Evolutionary conservation across 139 green algal species (phyloP).

Genomic region (Micractinium sp.): DNA sequence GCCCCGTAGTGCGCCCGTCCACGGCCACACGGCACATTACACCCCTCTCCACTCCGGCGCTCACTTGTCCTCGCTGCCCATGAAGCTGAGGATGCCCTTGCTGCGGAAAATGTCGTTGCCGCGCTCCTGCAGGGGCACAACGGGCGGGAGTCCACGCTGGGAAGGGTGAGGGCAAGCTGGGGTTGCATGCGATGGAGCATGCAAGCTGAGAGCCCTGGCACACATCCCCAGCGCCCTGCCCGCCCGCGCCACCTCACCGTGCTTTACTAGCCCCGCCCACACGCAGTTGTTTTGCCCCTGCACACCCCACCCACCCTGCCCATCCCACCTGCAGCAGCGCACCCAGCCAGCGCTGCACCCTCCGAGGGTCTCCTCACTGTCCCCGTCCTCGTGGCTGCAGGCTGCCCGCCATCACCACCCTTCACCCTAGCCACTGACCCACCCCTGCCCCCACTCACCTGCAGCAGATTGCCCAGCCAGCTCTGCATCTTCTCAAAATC

Average conservation of each 20-base stretch:
- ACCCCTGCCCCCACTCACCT: neutral
- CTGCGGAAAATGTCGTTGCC: constrained; percentile 83
- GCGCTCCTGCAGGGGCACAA: constrained; percentile 50
- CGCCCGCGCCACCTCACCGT: too few species aligned
- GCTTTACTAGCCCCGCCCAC: too few species aligned
- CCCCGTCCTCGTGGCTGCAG: neutral
- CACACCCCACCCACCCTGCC: neutral
- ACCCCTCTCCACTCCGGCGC: too few species aligned
- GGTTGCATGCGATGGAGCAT: too few species aligned
- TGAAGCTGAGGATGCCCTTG: constrained; percentile 78
- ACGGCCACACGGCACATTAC: too few species aligned
- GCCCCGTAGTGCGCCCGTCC: too few species aligned
- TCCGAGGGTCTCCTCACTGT: neutral
- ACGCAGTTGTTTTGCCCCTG: neutral
- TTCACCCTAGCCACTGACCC: too few species aligned
- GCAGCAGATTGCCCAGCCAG: constrained; percentile 74
- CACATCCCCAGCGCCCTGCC: too few species aligned
- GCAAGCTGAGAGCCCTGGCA: too few species aligned
- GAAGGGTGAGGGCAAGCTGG: too few species aligned
- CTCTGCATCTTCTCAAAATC: constrained; percentile 70
- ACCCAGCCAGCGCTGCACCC: neutral
- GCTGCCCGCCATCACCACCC: neutral
- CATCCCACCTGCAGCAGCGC: neutral
- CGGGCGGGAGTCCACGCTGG: neutral
- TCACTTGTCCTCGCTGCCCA: constrained; percentile 75